Base-by-base conservation (phyloP, 2,329 filamentous ascomycete genomes). In the Septoria linicola region DNA sequence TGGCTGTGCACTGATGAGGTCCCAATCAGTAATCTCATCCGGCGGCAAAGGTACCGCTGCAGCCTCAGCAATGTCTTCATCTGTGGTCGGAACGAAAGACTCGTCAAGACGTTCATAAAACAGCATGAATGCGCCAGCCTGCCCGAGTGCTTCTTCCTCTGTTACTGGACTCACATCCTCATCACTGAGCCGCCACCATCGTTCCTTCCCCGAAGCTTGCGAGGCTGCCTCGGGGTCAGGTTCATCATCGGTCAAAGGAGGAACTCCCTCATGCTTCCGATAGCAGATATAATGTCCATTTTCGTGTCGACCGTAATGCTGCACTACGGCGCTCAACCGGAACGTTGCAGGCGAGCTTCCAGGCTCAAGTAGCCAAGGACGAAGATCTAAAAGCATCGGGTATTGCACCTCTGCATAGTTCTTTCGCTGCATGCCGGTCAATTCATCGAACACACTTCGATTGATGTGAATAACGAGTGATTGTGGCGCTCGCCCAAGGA, bases 241-340 rank as follows among this genome's bases (percentile, higher is more conserved):
- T 4, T 62, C 54, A 5, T 70, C 66, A 2, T 69, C 57, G 1
- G 64, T 62, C 4, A 58, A 16, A 17, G 17, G 32, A 0, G 34
- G 35, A 1, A 37, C 8, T 13, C 47, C 41, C 39, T 81, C 77
- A 63, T 89, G 85, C 63, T 86, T 88, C 44, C 89, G 81, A 69
- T 93, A 96, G 67, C 89, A 95, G 32, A 96, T 84, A 62, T 99
- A 97, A 71, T 99, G 93, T 0, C 93, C 93, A 62, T 95, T 96
- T 56, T 96, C 90, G 68, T 97, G 93, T 25, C 87, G 80, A 3
- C 93, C 93, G 55, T 87, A 88, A 66, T 97, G 93, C 1, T 89
- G 93, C 8, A 97, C 81, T 0, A 92, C 87, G 23, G 91, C 89
- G 21, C 49, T 57, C 19, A 61, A 49, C 20, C 34, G 25, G 30